A percentile compares a stretch with the other conserved stretches of the same genome.
phyloP scores from a whole-genome alignment of 2,329 filamentous ascomycete species.

The Aspergillus brasiliensis region DNA sequence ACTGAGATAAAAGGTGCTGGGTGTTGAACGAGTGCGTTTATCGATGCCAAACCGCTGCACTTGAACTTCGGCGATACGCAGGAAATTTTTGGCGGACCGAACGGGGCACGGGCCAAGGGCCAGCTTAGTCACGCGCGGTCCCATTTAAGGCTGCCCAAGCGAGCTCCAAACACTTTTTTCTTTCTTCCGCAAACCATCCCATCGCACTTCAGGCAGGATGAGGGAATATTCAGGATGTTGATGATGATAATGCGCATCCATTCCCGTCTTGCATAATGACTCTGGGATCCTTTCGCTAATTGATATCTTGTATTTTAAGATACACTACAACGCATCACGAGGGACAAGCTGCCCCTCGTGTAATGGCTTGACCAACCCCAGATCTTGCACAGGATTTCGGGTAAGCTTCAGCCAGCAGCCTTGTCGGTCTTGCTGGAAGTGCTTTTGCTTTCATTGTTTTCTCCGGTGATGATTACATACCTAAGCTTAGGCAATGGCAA shows the following conservation, averaged over 20 bases:
- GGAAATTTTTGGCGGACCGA: slow-evolving; percentile 19
- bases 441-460: slow-evolving; percentile 19
- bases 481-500: slow-evolving; percentile 50
- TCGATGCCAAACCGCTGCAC: slow-evolving; percentile 1
- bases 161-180: slow-evolving; percentile 12
- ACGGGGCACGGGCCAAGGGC: slow-evolving; percentile 16
- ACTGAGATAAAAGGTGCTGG: background rate
- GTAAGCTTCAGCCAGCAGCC: slow-evolving; percentile 24
- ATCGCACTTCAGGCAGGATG: background rate
- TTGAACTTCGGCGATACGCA: slow-evolving; percentile 14
- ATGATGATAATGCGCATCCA: slow-evolving; percentile 16
- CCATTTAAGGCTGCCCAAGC: slow-evolving; percentile 13
- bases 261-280: slow-evolving; percentile 17
- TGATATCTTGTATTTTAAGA: slow-evolving; percentile 13
- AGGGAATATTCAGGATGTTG: slow-evolving; percentile 16
- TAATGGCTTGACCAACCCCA: slow-evolving; percentile 7
- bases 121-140: slow-evolving; percentile 22
- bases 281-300: slow-evolving; percentile 13
- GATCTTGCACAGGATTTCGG: slow-evolving; percentile 24
- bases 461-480: slow-evolving; percentile 51
- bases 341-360: slow-evolving; percentile 11
- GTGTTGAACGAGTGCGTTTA: background rate
- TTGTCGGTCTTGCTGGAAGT: slow-evolving; percentile 12
- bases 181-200: slow-evolving; percentile 17
- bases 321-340: slow-evolving; percentile 2